These are phyloP conservation scores for Discostella stelligeroides DNA, from an alignment of 108 stramenopile genomes.

Conservation along the genomic window DNA sequence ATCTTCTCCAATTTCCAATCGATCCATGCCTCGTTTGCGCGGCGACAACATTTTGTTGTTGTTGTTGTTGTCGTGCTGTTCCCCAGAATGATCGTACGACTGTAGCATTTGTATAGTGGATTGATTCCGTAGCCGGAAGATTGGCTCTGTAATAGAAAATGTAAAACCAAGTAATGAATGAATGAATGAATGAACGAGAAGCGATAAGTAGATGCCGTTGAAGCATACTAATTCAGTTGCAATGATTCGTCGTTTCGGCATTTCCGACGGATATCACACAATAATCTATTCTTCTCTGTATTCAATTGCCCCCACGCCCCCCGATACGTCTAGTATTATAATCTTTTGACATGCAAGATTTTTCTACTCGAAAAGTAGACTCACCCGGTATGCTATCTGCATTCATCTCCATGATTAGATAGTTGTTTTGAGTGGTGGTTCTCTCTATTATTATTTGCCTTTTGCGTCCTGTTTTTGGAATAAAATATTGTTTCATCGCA, in stretches of 20 bases:
- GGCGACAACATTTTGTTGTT: background rate
- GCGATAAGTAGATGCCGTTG: background rate
- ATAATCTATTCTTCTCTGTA: too few relatives aligned
- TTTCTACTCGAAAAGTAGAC: background rate
- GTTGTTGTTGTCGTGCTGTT: too few relatives aligned
- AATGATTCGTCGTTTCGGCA: too few relatives aligned
- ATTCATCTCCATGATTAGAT: background rate
- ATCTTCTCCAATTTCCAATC: background rate
- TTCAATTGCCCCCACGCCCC: too few relatives aligned
- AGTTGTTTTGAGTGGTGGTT: too few relatives aligned
- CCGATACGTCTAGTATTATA: too few relatives aligned
- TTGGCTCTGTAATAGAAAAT: background rate
- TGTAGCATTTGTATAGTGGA: background rate
- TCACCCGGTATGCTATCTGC: conserved; percentile 7
- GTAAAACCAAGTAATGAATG: background rate
- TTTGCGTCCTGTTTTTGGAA: too few relatives aligned
- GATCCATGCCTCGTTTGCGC: background rate
- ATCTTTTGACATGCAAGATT: too few relatives aligned
- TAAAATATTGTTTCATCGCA: too few relatives aligned
- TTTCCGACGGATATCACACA: too few relatives aligned
- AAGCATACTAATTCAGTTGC: too few relatives aligned
- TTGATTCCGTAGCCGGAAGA: background rate
- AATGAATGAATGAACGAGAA: background rate
- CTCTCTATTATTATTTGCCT: too few relatives aligned
- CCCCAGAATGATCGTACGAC: conserved; percentile 4